phyloP scores from a whole-genome alignment of 2,329 filamentous ascomycete genomes.

The Cladophialophora exuberans region DNA sequence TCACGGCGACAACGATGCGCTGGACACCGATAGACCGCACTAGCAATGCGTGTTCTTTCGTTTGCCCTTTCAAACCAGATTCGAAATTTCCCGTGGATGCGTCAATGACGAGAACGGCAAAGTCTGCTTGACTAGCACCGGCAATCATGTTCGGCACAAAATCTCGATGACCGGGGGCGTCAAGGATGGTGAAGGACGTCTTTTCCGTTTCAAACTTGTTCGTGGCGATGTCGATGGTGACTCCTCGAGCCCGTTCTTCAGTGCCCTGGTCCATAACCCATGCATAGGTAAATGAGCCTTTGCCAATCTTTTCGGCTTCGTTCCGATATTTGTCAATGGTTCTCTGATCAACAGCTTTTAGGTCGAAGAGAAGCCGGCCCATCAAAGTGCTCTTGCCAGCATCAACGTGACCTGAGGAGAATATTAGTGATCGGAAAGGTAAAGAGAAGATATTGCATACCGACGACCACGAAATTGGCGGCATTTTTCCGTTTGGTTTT shows the following conservation, averaged over 20 bases:
- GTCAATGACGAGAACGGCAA: slow-evolving; percentile 92
- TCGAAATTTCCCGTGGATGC: slow-evolving; percentile 90
- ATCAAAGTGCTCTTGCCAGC: slow-evolving; percentile 97
- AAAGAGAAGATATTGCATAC: slow-evolving; percentile 54
- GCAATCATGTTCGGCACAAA: slow-evolving; percentile 99
- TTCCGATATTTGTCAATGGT: slow-evolving; percentile 85
- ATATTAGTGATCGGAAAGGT: slow-evolving; percentile 23
- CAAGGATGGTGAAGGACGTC: slow-evolving; percentile 88
- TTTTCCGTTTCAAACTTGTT: slow-evolving; percentile 90
- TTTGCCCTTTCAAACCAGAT: slow-evolving; percentile 89
- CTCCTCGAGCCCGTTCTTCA: slow-evolving; percentile 85
- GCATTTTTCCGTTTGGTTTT: slow-evolving; percentile 76
- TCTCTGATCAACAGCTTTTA: slow-evolving; percentile 83
- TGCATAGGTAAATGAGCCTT: slow-evolving; percentile 91
- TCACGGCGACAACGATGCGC: slow-evolving; percentile 84
- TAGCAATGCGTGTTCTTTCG: slow-evolving; percentile 87
- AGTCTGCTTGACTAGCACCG: slow-evolving; percentile 92
- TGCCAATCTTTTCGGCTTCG: slow-evolving; percentile 89
- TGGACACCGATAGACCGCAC: slow-evolving; percentile 90
- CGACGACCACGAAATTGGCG: slow-evolving; percentile 90
- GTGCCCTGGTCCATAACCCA: slow-evolving; percentile 94
- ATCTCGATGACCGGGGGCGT: slow-evolving; percentile 91
- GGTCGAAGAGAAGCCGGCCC: slow-evolving; percentile 87
- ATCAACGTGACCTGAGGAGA: slow-evolving; percentile 81
- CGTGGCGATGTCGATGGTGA: slow-evolving; percentile 95